Conservation (phyloP, 345 rosid species). For the Hevea brasiliensis region DNA sequence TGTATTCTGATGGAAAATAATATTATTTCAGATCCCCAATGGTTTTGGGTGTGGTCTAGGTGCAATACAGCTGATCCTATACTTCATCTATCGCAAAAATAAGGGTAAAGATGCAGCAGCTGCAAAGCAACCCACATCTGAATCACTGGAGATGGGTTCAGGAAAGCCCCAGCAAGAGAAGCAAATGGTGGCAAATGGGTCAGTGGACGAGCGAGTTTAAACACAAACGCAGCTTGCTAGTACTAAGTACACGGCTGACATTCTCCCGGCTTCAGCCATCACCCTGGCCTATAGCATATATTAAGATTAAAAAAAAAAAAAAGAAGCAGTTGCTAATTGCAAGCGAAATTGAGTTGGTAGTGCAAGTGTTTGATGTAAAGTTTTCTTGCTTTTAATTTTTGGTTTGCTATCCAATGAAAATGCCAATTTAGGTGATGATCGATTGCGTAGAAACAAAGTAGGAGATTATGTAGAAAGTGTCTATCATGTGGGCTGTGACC, state of each 20-base stretch:
- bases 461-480: not conserved
- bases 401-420: not conserved
- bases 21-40: constrained; percentile 65
- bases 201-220: constrained; percentile 28
- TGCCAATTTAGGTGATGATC: not conserved
- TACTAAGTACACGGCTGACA: not conserved
- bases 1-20: no score
- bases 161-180: constrained; percentile 28
- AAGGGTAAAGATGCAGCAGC: constrained; percentile 31
- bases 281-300: no score
- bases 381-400: not conserved
- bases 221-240: not conserved
- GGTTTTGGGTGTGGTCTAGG: constrained; percentile 89
- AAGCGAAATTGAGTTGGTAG: not conserved
- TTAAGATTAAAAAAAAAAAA: no score
- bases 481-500: not conserved
- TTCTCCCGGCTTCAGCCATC: not conserved
- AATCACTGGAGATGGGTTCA: constrained; percentile 37
- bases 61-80: constrained; percentile 66
- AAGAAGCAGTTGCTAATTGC: no score
- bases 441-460: not conserved
- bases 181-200: constrained; percentile 29
- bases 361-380: not conserved
- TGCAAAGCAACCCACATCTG: constrained; percentile 17
- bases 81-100: constrained; percentile 66